Conservation (phyloP, 2,329 filamentous ascomycete species). For the Orbilia brochopaga region DNA sequence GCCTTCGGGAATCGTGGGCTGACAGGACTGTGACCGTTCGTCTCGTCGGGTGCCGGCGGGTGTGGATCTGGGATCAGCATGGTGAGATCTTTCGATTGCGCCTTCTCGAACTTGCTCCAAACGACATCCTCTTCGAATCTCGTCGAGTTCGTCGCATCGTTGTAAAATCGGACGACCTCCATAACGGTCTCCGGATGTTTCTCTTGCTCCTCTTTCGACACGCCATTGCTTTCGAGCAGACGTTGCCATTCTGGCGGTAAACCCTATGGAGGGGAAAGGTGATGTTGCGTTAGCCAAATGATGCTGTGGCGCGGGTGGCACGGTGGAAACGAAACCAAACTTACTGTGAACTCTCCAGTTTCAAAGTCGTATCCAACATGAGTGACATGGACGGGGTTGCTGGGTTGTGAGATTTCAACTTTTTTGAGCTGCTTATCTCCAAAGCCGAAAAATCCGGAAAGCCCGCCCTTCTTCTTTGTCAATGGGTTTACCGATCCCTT, state of each 20-base stretch:
- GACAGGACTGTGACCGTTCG: constrained; percentile 49
- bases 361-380: constrained; percentile 97
- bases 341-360: constrained; percentile 93
- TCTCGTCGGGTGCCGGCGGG: constrained; percentile 49
- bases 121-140: constrained; percentile 75
- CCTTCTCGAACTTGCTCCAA: constrained; percentile 95
- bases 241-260: constrained; percentile 98
- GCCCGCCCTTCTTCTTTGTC: constrained; percentile 82
- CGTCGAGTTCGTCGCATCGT: constrained; percentile 82
- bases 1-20: constrained; percentile 45
- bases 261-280: constrained; percentile 60
- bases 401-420: constrained; percentile 93
- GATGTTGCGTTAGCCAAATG: constrained; percentile 6
- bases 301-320: constrained; percentile 23
- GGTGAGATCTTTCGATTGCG: constrained; percentile 63
- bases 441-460: constrained; percentile 85
- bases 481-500: constrained; percentile 67
- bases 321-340: constrained; percentile 57
- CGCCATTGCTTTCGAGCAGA: constrained; percentile 91
- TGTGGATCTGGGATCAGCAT: constrained; percentile 60
- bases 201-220: constrained; percentile 92
- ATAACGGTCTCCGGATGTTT: constrained; percentile 95
- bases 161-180: constrained; percentile 95
- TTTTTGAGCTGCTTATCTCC: constrained; percentile 83
- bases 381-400: constrained; percentile 96